These are phyloP conservation scores for Paramecium tetraurelia DNA, from an alignment of 73 alveolate species.

Conservation along the genomic window DNA sequence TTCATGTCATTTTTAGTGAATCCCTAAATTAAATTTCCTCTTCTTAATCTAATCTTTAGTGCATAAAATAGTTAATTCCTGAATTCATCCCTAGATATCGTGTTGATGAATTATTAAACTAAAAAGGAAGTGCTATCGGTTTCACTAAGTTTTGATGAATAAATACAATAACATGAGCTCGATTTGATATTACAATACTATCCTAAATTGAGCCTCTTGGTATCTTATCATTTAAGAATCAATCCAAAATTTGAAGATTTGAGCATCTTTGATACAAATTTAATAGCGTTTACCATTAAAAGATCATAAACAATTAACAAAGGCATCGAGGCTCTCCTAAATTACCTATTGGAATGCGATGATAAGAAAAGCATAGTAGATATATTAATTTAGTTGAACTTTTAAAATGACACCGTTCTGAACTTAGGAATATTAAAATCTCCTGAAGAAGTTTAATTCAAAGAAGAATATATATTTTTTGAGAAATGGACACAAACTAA, in stretches of 20 bases:
- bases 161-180: background rate
- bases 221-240: background rate
- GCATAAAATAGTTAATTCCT: background rate
- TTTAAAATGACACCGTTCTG: background rate
- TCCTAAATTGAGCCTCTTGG: background rate
- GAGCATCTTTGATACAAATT: background rate
- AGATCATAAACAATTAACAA: background rate
- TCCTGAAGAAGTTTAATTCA: background rate
- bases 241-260: background rate
- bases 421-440: background rate
- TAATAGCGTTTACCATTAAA: background rate
- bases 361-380: background rate
- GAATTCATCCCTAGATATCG: background rate
- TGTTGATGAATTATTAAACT: background rate
- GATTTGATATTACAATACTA: background rate
- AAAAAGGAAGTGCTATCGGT: background rate
- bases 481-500: background rate
- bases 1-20: background rate
- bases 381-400: background rate
- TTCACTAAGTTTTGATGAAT: background rate
- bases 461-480: background rate
- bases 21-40: background rate
- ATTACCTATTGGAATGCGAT: background rate
- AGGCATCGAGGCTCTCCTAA: background rate
- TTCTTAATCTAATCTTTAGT: background rate